Percentiles rank a stretch among this genome's conserved stretches.
phyloP scores from a whole-genome alignment of 2,329 filamentous ascomycete species.

The Herpotrichia juniperi region DNA sequence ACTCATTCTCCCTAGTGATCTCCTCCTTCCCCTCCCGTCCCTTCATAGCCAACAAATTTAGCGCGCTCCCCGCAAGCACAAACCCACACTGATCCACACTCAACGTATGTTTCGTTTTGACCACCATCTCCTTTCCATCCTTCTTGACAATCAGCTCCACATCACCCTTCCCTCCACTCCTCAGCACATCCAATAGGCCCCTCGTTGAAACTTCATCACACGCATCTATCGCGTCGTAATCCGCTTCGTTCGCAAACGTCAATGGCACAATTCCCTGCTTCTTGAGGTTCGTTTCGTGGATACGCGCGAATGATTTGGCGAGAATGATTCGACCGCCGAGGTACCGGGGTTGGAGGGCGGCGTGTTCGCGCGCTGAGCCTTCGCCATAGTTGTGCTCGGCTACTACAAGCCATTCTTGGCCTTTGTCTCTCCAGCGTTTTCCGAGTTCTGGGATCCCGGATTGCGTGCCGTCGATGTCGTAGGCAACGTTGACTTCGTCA shows the following conservation, averaged over 20 bases:
- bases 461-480: conserved; percentile 78
- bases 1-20: conserved; percentile 43
- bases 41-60: conserved; percentile 78
- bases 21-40: conserved; percentile 26
- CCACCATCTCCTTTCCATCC: conserved; percentile 67
- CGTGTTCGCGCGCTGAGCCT: conserved; percentile 86
- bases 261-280: conserved; percentile 96
- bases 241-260: conserved; percentile 84
- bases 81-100: conserved; percentile 91
- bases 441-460: conserved; percentile 88
- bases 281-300: conserved; percentile 95
- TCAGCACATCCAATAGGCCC: conserved; percentile 82
- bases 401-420: conserved; percentile 86
- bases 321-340: conserved; percentile 84
- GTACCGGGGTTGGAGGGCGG: conserved; percentile 88
- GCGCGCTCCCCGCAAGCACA: conserved; percentile 88
- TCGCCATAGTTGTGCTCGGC: conserved; percentile 98
- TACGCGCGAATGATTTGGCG: conserved; percentile 85
- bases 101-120: conserved; percentile 86
- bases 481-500: conserved; percentile 88
- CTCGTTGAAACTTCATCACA: conserved; percentile 84
- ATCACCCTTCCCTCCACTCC: conserved; percentile 76
- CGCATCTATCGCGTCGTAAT: conserved; percentile 83
- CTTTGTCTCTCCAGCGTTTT: conserved; percentile 77
- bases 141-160: conserved; percentile 66